A percentile compares a stretch with the other conserved stretches of the same genome.
Conservation (phyloP, 768 basidiomycete species). For the Clavulina sp. region DNA sequence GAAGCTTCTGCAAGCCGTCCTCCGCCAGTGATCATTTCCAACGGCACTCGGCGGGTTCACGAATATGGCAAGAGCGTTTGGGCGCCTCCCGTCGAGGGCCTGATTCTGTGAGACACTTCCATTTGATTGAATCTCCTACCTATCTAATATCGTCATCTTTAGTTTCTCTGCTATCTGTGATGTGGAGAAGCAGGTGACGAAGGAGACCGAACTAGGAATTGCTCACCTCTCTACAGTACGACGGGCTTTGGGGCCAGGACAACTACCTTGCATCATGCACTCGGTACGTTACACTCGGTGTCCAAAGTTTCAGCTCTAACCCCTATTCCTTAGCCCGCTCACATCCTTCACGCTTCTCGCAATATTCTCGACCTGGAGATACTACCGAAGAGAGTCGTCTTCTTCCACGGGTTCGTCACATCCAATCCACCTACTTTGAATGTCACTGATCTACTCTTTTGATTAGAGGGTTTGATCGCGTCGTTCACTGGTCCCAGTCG, state of each 20-base stretch:
- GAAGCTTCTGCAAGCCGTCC: background rate
- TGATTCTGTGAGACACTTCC: slow-evolving; percentile 11
- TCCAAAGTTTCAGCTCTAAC: background rate
- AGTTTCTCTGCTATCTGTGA: slow-evolving; percentile 10
- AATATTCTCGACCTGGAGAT: slow-evolving; percentile 10
- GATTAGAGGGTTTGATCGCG: slow-evolving; percentile 12
- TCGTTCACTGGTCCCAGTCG: slow-evolving; percentile 11
- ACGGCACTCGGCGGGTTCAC: slow-evolving; percentile 11
- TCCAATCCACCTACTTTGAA: background rate
- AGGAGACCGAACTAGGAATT: slow-evolving; percentile 9
- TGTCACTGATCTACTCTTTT: background rate
- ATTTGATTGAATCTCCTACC: background rate
- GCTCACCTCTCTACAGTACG: slow-evolving; percentile 12
- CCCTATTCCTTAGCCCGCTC: slow-evolving; percentile 10
- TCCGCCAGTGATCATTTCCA: slow-evolving; percentile 7
- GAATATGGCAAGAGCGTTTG: slow-evolving; percentile 10
- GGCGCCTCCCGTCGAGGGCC: slow-evolving; percentile 10
- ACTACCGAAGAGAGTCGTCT: slow-evolving; percentile 12
- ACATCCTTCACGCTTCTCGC: slow-evolving; percentile 13
- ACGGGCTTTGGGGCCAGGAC: slow-evolving; percentile 11
- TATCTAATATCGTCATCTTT: background rate
- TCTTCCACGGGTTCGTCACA: slow-evolving; percentile 12
- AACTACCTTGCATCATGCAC: slow-evolving; percentile 12
- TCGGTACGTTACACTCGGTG: slow-evolving; percentile 2
- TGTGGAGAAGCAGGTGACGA: slow-evolving; percentile 12